Conservation (phyloP, 1,284 basidiomycete species). For the Malassezia globosa region DNA sequence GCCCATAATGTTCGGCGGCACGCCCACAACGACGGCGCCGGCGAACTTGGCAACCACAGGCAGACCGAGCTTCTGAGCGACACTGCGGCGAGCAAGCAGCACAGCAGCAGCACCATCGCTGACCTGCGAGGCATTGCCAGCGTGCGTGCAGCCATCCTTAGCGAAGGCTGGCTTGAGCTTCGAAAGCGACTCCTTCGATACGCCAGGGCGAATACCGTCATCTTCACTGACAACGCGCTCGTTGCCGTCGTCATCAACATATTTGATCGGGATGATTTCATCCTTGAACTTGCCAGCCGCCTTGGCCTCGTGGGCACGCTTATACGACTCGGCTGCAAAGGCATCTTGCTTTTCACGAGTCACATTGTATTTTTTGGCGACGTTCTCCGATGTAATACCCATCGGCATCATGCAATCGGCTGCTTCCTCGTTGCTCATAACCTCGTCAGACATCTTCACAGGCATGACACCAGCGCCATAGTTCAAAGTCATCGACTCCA, state of each 20-base stretch:
- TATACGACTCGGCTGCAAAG: slow-evolving; percentile 71
- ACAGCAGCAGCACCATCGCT: slow-evolving; percentile 97
- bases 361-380: slow-evolving; percentile 66
- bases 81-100: slow-evolving; percentile 70
- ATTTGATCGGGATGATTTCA: slow-evolving; percentile 78
- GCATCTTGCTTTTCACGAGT: slow-evolving; percentile 66
- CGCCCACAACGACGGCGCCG: slow-evolving; percentile 60
- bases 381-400: slow-evolving; percentile 95
- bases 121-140: slow-evolving; percentile 81
- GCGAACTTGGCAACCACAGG: slow-evolving; percentile 89
- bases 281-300: slow-evolving; percentile 77
- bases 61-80: slow-evolving; percentile 75
- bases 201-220: slow-evolving; percentile 74
- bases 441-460: slow-evolving; percentile 65
- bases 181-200: slow-evolving; percentile 69
- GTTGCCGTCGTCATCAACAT: slow-evolving; percentile 66
- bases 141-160: slow-evolving; percentile 81
- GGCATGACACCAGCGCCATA: slow-evolving; percentile 60
- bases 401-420: slow-evolving; percentile 89
- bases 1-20: slow-evolving; percentile 47
- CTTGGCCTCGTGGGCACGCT: slow-evolving; percentile 74
- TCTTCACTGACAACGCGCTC: slow-evolving; percentile 72
- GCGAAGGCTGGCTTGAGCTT: slow-evolving; percentile 91
- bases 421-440: slow-evolving; percentile 67
- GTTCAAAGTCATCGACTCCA: slow-evolving; percentile 75